These are phyloP conservation scores for Termitomyces sp. DNA, from an alignment of 1,284 basidiomycete genomes.

Conservation along the genomic window DNA sequence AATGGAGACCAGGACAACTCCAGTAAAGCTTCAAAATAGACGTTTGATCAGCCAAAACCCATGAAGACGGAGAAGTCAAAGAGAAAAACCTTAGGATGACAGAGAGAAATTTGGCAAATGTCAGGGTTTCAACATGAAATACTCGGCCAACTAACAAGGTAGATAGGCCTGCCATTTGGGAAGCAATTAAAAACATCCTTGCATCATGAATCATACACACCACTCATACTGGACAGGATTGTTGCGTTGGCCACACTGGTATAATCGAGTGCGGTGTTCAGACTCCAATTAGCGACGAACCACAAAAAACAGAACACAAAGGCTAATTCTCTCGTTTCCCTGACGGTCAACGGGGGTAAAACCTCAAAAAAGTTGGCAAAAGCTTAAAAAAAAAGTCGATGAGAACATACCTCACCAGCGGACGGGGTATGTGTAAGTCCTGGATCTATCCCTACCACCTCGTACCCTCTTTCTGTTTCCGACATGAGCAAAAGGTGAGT, in stretches of 20 bases:
- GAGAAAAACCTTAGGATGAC: slow-evolving; percentile 70
- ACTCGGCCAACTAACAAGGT: slow-evolving; percentile 85
- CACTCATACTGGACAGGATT: slow-evolving; percentile 84
- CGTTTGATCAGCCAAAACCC: neutral
- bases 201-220: slow-evolving; percentile 39
- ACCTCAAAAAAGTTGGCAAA: neutral
- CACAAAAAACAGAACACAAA: slow-evolving; percentile 78
- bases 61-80: neutral
- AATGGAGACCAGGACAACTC: slow-evolving; percentile 82
- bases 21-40: slow-evolving; percentile 59
- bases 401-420: slow-evolving; percentile 8
- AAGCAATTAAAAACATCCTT: neutral
- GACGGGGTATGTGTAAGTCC: neutral
- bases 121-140: slow-evolving; percentile 79
- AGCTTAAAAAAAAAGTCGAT: neutral
- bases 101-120: slow-evolving; percentile 72
- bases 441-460: slow-evolving; percentile 19
- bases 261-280: slow-evolving; percentile 78
- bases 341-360: slow-evolving; percentile 49
- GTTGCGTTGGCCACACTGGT: slow-evolving; percentile 92
- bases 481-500: neutral
- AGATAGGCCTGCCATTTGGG: slow-evolving; percentile 74
- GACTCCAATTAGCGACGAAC: slow-evolving; percentile 89
- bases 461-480: slow-evolving; percentile 29
- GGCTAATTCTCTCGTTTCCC: slow-evolving; percentile 76